Evolutionary conservation across 2,329 filamentous ascomycete genomes (phyloP).

Genomic region (Grosmannia clavigera): DNA sequence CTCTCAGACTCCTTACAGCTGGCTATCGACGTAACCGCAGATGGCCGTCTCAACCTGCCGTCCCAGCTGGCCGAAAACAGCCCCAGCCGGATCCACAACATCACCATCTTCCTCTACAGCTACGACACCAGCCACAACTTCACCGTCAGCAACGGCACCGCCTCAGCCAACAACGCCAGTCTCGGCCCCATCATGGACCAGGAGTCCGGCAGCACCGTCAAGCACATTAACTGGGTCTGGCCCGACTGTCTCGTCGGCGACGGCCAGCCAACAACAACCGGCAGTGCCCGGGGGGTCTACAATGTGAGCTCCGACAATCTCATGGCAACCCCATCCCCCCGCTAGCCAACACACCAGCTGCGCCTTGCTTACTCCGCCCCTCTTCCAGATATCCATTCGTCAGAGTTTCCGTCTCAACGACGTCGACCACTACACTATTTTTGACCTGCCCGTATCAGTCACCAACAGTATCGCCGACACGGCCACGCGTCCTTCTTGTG

Average conservation of each 20-base stretch:
- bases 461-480: conserved; percentile 47
- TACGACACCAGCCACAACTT: conserved; percentile 52
- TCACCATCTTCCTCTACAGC: conserved; percentile 56
- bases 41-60: conserved; percentile 50
- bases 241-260: conserved; percentile 55
- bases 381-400: conserved; percentile 50
- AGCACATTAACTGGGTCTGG: conserved; percentile 63
- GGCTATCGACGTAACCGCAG: conserved; percentile 53
- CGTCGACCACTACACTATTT: conserved; percentile 54
- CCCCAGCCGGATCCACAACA: conserved; percentile 46
- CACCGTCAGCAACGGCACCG: conserved; percentile 54
- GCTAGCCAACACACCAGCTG: no score
- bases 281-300: conserved; percentile 47
- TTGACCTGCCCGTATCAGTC: conserved; percentile 56
- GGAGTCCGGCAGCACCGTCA: conserved; percentile 56
- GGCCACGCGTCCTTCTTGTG: conserved; percentile 27
- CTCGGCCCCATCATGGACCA: conserved; percentile 50
- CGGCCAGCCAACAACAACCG: conserved; percentile 30
- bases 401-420: conserved; percentile 57
- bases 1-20: conserved; percentile 42
- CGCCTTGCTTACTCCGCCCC: no score
- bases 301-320: conserved; percentile 30
- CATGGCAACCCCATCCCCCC: not conserved
- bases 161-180: conserved; percentile 38
- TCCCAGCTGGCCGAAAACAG: conserved; percentile 37